phyloP scores from a whole-genome alignment of 2,329 filamentous ascomycete genomes.

The Eutypa lata region DNA sequence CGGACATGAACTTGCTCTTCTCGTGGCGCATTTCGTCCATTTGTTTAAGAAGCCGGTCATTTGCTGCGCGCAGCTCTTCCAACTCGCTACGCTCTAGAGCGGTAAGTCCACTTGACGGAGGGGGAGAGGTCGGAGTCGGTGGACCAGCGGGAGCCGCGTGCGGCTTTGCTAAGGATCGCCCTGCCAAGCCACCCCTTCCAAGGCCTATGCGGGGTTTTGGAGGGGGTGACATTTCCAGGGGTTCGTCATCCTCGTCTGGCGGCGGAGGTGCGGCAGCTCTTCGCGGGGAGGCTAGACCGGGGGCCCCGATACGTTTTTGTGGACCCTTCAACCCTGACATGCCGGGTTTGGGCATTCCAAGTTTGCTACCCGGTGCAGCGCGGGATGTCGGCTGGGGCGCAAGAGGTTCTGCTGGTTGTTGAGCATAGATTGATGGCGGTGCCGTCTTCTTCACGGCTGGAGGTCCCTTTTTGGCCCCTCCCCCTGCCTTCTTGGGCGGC shows the following conservation, averaged over 20 bases:
- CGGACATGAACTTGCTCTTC: constrained; percentile 74
- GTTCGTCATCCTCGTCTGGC: constrained; percentile 55
- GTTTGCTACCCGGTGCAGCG: constrained; percentile 43
- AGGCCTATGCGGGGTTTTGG: constrained; percentile 62
- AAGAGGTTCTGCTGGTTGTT: constrained; percentile 47
- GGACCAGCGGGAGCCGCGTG: constrained; percentile 46
- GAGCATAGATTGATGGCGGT: constrained; percentile 33
- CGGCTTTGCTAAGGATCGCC: constrained; percentile 80
- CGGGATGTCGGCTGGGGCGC: constrained; percentile 58
- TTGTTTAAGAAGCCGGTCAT: constrained; percentile 72
- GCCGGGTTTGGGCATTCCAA: constrained; percentile 53
- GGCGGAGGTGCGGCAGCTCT: constrained; percentile 43
- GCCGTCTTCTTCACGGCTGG: constrained; percentile 53
- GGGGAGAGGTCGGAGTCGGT: constrained; percentile 52
- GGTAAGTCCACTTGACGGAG: constrained; percentile 63
- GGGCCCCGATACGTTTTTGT: constrained; percentile 52
- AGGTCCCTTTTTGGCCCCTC: constrained; percentile 46
- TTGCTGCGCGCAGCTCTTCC: constrained; percentile 80
- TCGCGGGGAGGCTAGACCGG: constrained; percentile 50
- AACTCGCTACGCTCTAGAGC: constrained; percentile 88
- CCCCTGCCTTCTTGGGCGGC: constrained; percentile 33
- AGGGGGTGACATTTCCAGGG: constrained; percentile 47
- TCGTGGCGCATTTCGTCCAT: constrained; percentile 81
- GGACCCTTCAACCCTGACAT: constrained; percentile 59
- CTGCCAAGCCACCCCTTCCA: constrained; percentile 79